Evolutionary conservation across 768 basidiomycete species (phyloP).

Genomic region (Lyophyllum atratum): DNA sequence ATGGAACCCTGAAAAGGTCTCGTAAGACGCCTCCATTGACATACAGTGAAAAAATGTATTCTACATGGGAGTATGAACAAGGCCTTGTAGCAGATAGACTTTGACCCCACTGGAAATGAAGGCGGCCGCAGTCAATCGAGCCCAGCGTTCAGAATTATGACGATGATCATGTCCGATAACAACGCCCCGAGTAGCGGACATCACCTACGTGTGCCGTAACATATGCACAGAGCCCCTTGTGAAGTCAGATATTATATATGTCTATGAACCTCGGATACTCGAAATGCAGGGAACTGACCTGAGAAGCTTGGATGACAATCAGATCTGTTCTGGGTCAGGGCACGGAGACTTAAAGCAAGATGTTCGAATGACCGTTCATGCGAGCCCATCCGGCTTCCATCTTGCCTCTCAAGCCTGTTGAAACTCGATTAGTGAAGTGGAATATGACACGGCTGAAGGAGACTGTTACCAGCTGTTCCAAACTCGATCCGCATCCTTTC

Average conservation of each 20-base stretch:
- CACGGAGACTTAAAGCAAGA: background rate
- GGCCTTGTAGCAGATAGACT: slow-evolving; percentile 65
- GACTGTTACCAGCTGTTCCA: slow-evolving; percentile 74
- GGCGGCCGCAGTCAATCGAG: slow-evolving; percentile 67
- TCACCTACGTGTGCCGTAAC: slow-evolving; percentile 52
- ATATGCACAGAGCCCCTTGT: slow-evolving; percentile 78
- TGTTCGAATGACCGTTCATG: slow-evolving; percentile 65
- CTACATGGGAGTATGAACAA: slow-evolving; percentile 85
- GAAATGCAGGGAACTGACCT: slow-evolving; percentile 41
- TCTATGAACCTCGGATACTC: background rate
- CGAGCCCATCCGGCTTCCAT: slow-evolving; percentile 93
- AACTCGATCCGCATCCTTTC: slow-evolving; percentile 75
- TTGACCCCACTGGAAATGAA: slow-evolving; percentile 68
- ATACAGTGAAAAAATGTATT: background rate
- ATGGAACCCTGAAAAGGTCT: slow-evolving; percentile 64
- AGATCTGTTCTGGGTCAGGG: slow-evolving; percentile 45
- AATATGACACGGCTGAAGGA: background rate
- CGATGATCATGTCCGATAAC: slow-evolving; percentile 90
- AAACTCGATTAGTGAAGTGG: background rate
- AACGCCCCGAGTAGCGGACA: slow-evolving; percentile 62
- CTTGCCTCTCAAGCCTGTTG: slow-evolving; percentile 66
- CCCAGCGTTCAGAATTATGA: slow-evolving; percentile 78
- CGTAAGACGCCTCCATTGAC: background rate
- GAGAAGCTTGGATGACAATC: slow-evolving; percentile 79
- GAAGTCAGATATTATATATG: background rate